These are phyloP conservation scores for Suhomyces emberorum DNA, from an alignment of 805 yeast species.

Conservation along the genomic window DNA sequence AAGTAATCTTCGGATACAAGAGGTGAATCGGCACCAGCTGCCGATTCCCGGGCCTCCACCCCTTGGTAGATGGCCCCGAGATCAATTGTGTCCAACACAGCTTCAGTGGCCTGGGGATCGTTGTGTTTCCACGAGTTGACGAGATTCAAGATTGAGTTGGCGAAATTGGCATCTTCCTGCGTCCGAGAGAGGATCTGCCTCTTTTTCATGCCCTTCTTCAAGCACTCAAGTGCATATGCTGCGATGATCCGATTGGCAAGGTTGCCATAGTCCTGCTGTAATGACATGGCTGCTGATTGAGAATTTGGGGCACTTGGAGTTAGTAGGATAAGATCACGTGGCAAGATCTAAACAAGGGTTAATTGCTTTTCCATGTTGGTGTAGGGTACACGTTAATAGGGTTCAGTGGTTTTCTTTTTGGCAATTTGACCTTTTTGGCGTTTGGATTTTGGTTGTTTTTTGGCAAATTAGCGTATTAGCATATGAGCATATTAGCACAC, in stretches of 20 bases:
- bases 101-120: slow-evolving; percentile 28
- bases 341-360: too few relatives aligned
- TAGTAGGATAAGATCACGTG: too few relatives aligned
- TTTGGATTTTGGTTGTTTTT: too few relatives aligned
- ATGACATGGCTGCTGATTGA: slow-evolving; percentile 4
- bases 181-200: not conserved
- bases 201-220: not conserved
- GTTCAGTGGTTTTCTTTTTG: too few relatives aligned
- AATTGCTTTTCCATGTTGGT: too few relatives aligned
- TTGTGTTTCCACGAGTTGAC: slow-evolving; percentile 9
- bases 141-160: slow-evolving; percentile 1
- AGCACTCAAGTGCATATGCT: slow-evolving; percentile 8
- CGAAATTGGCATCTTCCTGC: slow-evolving; percentile 5
- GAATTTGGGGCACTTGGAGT: too few relatives aligned
- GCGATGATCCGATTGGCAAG: slow-evolving; percentile 10
- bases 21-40: slow-evolving; percentile 8
- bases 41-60: slow-evolving; percentile 50
- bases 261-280: slow-evolving; percentile 5
- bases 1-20: slow-evolving; percentile 34
- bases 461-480: too few relatives aligned
- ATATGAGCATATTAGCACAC: too few relatives aligned
- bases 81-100: slow-evolving; percentile 62
- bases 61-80: slow-evolving; percentile 54
- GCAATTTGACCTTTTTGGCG: too few relatives aligned
- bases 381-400: too few relatives aligned